These are phyloP conservation scores for Teratosphaeria destructans DNA, from an alignment of 2,329 filamentous ascomycete genomes.

Conservation along the genomic window DNA sequence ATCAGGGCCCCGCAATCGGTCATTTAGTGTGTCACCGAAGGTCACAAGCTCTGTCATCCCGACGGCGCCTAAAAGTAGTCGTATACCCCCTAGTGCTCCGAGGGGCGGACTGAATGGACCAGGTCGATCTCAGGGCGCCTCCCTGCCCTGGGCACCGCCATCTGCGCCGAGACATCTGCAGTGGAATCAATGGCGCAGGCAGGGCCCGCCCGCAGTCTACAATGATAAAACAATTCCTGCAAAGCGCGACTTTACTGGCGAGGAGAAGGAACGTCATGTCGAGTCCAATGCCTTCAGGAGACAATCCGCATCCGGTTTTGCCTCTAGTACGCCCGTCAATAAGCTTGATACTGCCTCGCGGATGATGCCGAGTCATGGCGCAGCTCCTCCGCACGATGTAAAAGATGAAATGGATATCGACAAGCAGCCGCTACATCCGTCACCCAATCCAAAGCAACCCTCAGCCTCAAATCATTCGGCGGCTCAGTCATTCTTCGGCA, in stretches of 20 bases:
- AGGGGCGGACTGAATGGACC: conserved; percentile 12
- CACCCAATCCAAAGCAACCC: conserved; percentile 3
- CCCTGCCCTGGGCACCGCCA: conserved; percentile 7
- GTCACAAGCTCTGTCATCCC: conserved; percentile 22
- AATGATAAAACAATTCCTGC: conserved; percentile 26
- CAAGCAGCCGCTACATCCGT: conserved; percentile 6
- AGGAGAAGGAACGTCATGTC: conserved; percentile 26
- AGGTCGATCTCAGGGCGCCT: conserved; percentile 6
- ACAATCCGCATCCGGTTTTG: neutral
- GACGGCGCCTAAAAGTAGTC: conserved; percentile 26
- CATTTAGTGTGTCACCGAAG: conserved; percentile 27
- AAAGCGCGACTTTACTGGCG: conserved; percentile 35
- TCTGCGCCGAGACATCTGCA: conserved; percentile 8
- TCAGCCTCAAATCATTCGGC: conserved; percentile 15
- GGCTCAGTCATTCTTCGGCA: conserved; percentile 23
- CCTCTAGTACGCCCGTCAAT: neutral
- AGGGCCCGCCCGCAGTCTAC: conserved; percentile 4
- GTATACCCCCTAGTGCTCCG: conserved; percentile 18
- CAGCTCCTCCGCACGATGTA: neutral
- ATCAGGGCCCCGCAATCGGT: conserved; percentile 21
- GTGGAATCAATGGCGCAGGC: conserved; percentile 16
- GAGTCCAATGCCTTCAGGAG: neutral
- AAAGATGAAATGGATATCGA: neutral
- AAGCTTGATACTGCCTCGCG: neutral
- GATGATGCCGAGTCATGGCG: neutral